Percentiles rank a stretch among this genome's conserved stretches.
phyloP scores from a whole-genome alignment of 1,284 basidiomycete species.

The Sanghuangporus sanghuang region DNA sequence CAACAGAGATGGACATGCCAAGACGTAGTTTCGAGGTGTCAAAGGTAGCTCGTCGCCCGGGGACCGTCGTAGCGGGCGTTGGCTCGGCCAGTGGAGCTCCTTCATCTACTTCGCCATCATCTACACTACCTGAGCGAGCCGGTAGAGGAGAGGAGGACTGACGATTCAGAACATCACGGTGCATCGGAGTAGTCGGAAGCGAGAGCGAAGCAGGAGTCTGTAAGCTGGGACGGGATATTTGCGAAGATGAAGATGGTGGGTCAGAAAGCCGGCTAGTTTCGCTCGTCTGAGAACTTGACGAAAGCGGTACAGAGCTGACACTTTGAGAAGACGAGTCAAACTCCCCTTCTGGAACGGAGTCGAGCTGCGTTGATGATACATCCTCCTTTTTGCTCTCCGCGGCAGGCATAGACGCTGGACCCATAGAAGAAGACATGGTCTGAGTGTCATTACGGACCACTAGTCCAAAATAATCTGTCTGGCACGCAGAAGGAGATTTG shows the following conservation, averaged over 20 bases:
- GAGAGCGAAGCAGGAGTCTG: conserved; percentile 32
- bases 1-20: neutral
- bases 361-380: neutral
- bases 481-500: neutral
- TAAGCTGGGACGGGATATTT: conserved; percentile 26
- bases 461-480: conserved; percentile 14
- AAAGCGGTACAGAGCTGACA: neutral
- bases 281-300: neutral
- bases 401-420: neutral
- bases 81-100: neutral
- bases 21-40: neutral
- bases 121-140: conserved; percentile 2
- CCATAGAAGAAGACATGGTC: neutral
- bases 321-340: conserved; percentile 1
- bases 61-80: neutral
- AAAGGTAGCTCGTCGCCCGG: neutral
- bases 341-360: neutral
- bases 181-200: conserved; percentile 33
- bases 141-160: conserved; percentile 60
- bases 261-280: neutral
- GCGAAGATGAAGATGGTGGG: conserved; percentile 18
- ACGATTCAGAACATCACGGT: conserved; percentile 48
- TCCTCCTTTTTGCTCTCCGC: neutral
- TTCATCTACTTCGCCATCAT: neutral
- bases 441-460: neutral